Base-by-base conservation (phyloP, 2,329 filamentous ascomycete species). In the Sarocladiaceae sp. region DNA sequence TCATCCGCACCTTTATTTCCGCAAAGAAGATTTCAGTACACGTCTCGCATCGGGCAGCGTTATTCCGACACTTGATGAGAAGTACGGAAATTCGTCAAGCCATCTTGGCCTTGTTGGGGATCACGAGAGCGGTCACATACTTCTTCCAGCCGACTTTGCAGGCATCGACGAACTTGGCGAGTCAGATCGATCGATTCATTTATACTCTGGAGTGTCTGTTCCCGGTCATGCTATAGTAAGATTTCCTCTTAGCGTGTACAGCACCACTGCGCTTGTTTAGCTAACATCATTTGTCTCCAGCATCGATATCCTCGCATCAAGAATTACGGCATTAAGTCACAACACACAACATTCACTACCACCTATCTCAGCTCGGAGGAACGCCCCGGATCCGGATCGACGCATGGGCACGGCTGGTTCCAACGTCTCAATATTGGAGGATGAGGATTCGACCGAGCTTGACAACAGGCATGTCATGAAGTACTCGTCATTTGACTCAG, bases 171-270 rank as follows among this genome's bases (percentile, higher is more conserved):
- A 59, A 60, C 28, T 50, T 61, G 0, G 62, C 66, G 2, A 62
- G 64, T n/a, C 67, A 71, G 50, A 33, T 71, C 4, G 69, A 71
- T 36, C 61, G 68, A 0, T 71, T 71, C 52, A 62, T 64, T 2
- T 70, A 70, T 40, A 67, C 68, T 2, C 48, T 71, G 17, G 68
- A 71, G 54, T 71, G 68, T 47, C 31, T 69, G 1, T 71, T 71
- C 36, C 69, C 69, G 0, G 60, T 71, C 23, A 62, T 71, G 59
- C 64, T 64, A 65, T 69, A 55, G 56, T 48, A 36, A 28, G 51
- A 15, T 15, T n/a, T 12, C 25, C 4, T 7, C 2, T 22, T 12
- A 51, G 35, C 47, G 26, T 11, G 12, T 33, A 44, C 12, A 11
- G 12, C 17, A 3, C 17, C 17, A 10, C 17, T 3, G 40, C 15